Base-by-base conservation (phyloP, 805 yeast species). In the Pichia deserticola region DNA sequence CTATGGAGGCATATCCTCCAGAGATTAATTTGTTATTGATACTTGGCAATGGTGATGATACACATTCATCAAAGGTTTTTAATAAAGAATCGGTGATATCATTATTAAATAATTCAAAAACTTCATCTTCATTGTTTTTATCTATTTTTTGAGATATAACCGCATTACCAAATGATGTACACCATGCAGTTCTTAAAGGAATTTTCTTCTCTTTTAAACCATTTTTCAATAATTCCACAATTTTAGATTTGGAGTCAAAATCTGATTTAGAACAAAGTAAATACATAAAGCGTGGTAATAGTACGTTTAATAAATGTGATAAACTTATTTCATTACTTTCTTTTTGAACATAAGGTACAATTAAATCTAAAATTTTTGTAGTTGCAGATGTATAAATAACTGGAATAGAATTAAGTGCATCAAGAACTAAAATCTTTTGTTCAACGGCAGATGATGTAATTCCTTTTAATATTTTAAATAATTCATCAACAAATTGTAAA, bases 261-360 rank as follows among this genome's bases (percentile, higher is more conserved):
- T 30, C 51, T 40, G 20, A 54, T 48, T n/a, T 57, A 52, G n/a
- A 51, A 2, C 56, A 51, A 27, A 69, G 52, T 3, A 68, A 45
- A 10, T 62, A 57, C 10, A 73, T 58, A 29, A 75, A 69, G 54
- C 78, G 81, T 1, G 55, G 53, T 38, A 81, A 71, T 48, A 80
- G 74, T 0, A 84, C 75, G 8, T 66, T 62, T 7, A 84, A 68
- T 50, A 81, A 68, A 4, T 71, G 67, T 3, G 68, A 51, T 38
- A 89, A 69, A 0, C 86, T 78, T 1, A 54, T 15, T 60, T 92
- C 98, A 57, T 89, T 87, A 42, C 81, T 78, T 58, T 92, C 98
- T 57, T 86, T 89, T 0, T 77, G 47, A 4, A 84, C 70, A n/a
- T 81, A 66, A 2, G 84, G 72, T 1, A 74, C 54, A 36, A 88